phyloP scores from a whole-genome alignment of 208 protist genomes.

The Blechomonas ayalai region DNA sequence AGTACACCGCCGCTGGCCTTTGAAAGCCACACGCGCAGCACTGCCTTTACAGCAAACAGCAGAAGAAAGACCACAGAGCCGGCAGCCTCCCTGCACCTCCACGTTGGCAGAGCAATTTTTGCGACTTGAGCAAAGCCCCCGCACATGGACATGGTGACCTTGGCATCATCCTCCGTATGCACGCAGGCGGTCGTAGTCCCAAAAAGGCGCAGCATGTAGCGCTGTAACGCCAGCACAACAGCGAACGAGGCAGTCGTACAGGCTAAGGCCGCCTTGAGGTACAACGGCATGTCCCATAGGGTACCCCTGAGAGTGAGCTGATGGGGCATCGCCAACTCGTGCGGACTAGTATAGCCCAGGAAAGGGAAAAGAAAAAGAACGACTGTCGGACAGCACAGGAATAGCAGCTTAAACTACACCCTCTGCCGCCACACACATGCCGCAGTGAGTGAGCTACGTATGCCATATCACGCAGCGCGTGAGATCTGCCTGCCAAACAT shows the following conservation, averaged over 20 bases:
- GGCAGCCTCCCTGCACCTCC: constrained; percentile 51
- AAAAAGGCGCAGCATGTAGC: constrained; percentile 32
- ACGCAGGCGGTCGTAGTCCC: constrained; percentile 22
- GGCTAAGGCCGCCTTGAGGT: too few relatives aligned
- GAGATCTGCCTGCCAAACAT: too few relatives aligned
- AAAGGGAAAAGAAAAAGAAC: constrained; percentile 1
- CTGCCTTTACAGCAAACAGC: constrained; percentile 72
- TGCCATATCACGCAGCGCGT: too few relatives aligned
- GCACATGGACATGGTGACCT: constrained; percentile 40
- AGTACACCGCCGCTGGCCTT: constrained; percentile 63
- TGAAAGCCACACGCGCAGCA: constrained; percentile 57
- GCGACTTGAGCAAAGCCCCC: constrained; percentile 53
- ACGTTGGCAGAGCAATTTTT: constrained; percentile 60
- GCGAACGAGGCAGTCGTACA: not conserved
- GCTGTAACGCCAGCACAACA: constrained; percentile 33
- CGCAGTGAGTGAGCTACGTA: too few relatives aligned
- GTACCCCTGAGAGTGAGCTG: too few relatives aligned
- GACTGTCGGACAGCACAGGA: not conserved
- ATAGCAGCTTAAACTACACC: too few relatives aligned
- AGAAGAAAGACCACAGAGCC: constrained; percentile 68
- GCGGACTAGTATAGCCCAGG: too few relatives aligned
- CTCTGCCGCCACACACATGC: too few relatives aligned
- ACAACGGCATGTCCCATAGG: too few relatives aligned
- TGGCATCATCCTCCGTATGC: constrained; percentile 55
- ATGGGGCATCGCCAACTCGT: too few relatives aligned